phyloP scores from a whole-genome alignment of 2,329 filamentous ascomycete genomes.

The Xylariaceae sp. region DNA sequence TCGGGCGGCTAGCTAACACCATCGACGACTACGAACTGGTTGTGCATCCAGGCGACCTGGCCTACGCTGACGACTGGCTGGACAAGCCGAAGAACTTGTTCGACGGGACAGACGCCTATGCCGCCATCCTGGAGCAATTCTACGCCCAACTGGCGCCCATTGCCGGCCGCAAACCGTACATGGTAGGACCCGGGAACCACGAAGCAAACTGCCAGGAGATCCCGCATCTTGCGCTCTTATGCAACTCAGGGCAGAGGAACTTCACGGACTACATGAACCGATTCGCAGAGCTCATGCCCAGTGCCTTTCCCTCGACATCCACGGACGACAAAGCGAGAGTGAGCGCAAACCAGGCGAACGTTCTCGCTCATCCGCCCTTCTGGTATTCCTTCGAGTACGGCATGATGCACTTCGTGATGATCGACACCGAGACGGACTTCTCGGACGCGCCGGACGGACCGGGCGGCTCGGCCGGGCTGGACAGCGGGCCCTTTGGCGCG shows the following conservation, averaged over 20 bases:
- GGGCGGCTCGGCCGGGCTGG: conserved; percentile 48
- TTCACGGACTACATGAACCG: conserved; percentile 65
- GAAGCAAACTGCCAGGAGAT: conserved; percentile 60
- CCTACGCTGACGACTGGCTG: conserved; percentile 65
- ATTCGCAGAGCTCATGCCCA: conserved; percentile 59
- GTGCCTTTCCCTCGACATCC: conserved; percentile 56
- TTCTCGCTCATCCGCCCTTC: conserved; percentile 57
- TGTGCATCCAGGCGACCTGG: conserved; percentile 61
- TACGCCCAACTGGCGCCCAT: conserved; percentile 62
- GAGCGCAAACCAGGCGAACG: conserved; percentile 51
- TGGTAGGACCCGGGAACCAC: conserved; percentile 64
- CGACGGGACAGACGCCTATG: conserved; percentile 57
- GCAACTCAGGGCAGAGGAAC: conserved; percentile 61
- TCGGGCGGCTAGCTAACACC: conserved; percentile 56
- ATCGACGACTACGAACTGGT: conserved; percentile 62
- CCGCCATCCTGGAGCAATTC: conserved; percentile 62
- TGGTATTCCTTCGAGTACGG: conserved; percentile 68
- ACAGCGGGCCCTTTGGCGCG: conserved; percentile 56
- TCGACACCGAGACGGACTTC: conserved; percentile 65
- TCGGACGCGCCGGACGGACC: conserved; percentile 52
- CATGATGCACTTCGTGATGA: conserved; percentile 60
- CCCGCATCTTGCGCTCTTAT: conserved; percentile 44
- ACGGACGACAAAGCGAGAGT: conserved; percentile 47
- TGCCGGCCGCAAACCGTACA: conserved; percentile 60
- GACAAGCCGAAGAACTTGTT: conserved; percentile 52